Percentiles rank a stretch among this genome's conserved stretches.
Conservation (phyloP, 768 basidiomycete species). For the Galerina sulciceps region DNA sequence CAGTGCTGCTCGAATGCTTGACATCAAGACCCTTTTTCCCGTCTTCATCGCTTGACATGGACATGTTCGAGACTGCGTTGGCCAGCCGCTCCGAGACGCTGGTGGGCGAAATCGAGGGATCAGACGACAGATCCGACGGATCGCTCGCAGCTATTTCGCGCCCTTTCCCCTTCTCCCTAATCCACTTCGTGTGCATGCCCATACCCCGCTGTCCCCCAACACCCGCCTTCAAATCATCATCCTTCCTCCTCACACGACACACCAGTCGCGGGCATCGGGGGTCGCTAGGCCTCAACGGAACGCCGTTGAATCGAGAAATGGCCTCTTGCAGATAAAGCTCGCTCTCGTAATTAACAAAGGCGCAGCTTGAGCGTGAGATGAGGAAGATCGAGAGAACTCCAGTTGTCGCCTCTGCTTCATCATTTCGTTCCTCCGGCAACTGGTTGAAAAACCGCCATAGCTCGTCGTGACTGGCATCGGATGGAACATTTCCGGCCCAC, state of each 20-base stretch:
- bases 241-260: constrained; percentile 78
- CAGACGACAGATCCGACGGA: constrained; percentile 22
- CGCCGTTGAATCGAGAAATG: constrained; percentile 75
- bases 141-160: constrained; percentile 23
- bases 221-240: constrained; percentile 87
- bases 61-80: constrained; percentile 29
- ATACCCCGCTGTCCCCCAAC: constrained; percentile 90
- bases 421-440: constrained; percentile 13
- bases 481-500: constrained; percentile 95
- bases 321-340: constrained; percentile 66
- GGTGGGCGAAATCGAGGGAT: constrained; percentile 24
- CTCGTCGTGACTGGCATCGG: constrained; percentile 83
- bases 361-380: constrained; percentile 94
- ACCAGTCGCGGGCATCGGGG: constrained; percentile 77
- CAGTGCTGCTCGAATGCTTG: constrained; percentile 59
- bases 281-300: constrained; percentile 70
- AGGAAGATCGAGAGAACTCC: constrained; percentile 89
- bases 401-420: constrained; percentile 24
- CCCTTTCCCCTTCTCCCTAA: constrained; percentile 59
- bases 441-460: constrained; percentile 82
- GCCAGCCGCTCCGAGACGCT: constrained; percentile 30
- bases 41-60: constrained; percentile 49
- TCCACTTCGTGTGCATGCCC: constrained; percentile 83
- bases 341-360: constrained; percentile 86
- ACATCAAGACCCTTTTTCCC: constrained; percentile 17